Base-by-base conservation (phyloP, 768 basidiomycete species). In the Russula abietina region DNA sequence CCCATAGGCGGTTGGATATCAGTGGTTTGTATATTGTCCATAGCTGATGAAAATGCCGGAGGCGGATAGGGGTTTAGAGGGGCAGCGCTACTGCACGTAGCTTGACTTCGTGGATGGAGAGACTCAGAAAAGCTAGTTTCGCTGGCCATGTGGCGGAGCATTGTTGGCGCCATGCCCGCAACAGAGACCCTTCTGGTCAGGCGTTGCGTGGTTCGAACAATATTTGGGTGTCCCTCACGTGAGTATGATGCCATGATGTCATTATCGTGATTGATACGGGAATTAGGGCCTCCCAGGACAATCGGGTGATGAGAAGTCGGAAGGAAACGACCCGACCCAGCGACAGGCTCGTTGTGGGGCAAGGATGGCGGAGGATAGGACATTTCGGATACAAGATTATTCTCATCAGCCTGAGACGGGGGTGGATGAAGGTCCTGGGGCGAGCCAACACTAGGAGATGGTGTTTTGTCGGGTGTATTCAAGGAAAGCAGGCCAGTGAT, bases 401-500 rank as follows among this genome's bases (percentile, higher is more conserved):
- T 41, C 30, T 11, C 24, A 53, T 61, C 61, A 16, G 36, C 33
- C 10, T 65, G 64, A 22, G 49, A 55, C 12, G 28, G 9, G 78
- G 22, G 12, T 78, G 62, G n/a, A 78, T 77, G 67, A 77, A 76
- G 66, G 9, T 26, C 30, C 9, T 48, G 51, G 9, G 33, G 45
- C 28, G 49, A 57, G 14, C 64, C 16, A 36, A 9, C 36, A 24
- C 28, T 69, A 69, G 45, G 57, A 68, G 38, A 71, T 70, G 48
- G 26, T 3, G 48, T 22, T 46, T 33, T 68, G 43, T n/a, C 11
- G 14, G 67, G 60, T 17, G 39, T 3, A 12, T 45, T 22, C 10
- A 57, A 69, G 33, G 54, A 78, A 16, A 86, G 76, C 17, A 85
- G 73, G 8, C 77, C 77, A 19, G 84, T 85, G 63, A 86, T 86